Evolutionary conservation across 768 basidiomycete species (phyloP), one percentile per base, ranked within the genome.

Genomic region (Tricholoma flavovirens): DNA sequence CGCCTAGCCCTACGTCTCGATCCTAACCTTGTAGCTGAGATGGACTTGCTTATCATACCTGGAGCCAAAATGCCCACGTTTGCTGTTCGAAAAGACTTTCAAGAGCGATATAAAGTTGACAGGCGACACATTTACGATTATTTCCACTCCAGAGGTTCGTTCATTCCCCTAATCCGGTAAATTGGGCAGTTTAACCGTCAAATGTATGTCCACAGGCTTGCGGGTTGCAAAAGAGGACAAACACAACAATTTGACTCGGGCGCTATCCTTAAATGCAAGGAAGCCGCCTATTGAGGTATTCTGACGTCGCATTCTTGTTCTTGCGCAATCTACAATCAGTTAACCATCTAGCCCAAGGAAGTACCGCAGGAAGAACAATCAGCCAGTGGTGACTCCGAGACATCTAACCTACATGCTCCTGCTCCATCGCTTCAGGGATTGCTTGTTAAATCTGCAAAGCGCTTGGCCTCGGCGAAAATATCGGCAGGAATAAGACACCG

Each of bases 61-160:
- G 88, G 88, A 40, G 83, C 82, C 42, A 86, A 88, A 64, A 90
- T 90, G 88, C 88, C 88, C 6, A 79, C 83, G 9, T 90, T 88
- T 62, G 76, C 82, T 7, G 73, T 84, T 52, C 79, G 87, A 55
- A 85, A 84, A 59, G 84, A 83, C 57, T 80, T 89, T 32, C 87
- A 89, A 69, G 79, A 83, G 64, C 80, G 83, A 46, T 87, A 86
- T 66, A 75, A 74, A 57, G 83, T 87, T 56, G 87, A 89, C 66
- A 75, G 87, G 60, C 73, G 87, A 60, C 87, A 87, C 61, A 83
- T 89, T 59, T 89, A 89, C 65, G 87, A 89, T 69, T 88, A 88
- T 67, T 88, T 87, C 69, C 87, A 88, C 68, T 78, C 77, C n/a
- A 69, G 75, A 73, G 78, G 77, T 73, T 36, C 46, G 40, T 8